These are phyloP conservation scores for Panicum virgatum DNA, from an alignment of 202 grass and related monocot genomes.

Conservation along the genomic window DNA sequence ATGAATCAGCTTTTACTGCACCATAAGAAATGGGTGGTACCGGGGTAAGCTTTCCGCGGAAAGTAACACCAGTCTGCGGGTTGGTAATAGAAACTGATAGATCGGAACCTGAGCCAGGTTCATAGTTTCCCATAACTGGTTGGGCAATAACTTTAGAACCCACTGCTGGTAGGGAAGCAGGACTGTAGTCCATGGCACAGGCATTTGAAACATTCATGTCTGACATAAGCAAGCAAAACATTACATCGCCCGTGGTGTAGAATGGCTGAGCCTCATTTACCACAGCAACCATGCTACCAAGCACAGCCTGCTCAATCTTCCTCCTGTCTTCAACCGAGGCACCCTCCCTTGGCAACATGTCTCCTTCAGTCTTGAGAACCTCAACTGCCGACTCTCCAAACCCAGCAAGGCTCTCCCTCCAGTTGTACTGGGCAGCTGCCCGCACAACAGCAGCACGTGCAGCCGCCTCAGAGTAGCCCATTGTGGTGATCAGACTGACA, in stretches of 20 bases:
- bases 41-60: slow-evolving; percentile 36
- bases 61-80: slow-evolving; percentile 50
- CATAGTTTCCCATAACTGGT: slow-evolving; percentile 37
- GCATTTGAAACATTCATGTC: slow-evolving; percentile 80
- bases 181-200: slow-evolving; percentile 63
- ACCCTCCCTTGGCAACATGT: slow-evolving; percentile 54
- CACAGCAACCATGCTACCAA: slow-evolving; percentile 64
- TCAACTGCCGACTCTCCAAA: slow-evolving; percentile 58
- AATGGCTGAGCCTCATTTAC: slow-evolving; percentile 77
- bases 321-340: slow-evolving; percentile 63
- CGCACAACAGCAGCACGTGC: slow-evolving; percentile 62
- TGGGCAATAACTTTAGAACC: slow-evolving; percentile 45
- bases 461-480: slow-evolving; percentile 73
- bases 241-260: slow-evolving; percentile 73
- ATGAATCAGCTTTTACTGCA: slow-evolving; percentile 49
- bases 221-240: slow-evolving; percentile 92
- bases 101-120: slow-evolving; percentile 34
- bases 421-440: slow-evolving; percentile 53
- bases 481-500: slow-evolving; percentile 59
- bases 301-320: slow-evolving; percentile 64
- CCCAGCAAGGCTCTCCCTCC: slow-evolving; percentile 67
- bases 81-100: slow-evolving; percentile 41
- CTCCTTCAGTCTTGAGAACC: slow-evolving; percentile 67
- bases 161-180: slow-evolving; percentile 37
- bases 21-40: slow-evolving; percentile 40